These are phyloP conservation scores for Globisporangium polare DNA, from an alignment of 352 stramenopile genomes.

Conservation along the genomic window DNA sequence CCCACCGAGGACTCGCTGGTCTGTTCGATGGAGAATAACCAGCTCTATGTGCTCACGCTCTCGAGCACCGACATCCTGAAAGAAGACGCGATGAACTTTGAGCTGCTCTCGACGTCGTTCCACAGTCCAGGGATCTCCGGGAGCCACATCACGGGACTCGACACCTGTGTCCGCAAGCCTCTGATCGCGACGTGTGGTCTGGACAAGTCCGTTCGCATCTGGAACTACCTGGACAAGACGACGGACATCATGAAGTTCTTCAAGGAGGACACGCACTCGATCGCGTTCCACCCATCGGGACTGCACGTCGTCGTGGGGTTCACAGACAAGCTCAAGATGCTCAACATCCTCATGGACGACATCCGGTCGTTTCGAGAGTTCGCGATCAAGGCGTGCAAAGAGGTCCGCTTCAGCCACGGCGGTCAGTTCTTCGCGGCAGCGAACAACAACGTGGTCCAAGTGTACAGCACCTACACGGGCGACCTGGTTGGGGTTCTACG, in stretches of 20 bases:
- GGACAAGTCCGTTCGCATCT: constrained; percentile 90
- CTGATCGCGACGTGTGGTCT: constrained; percentile 88
- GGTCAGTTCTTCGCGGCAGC: constrained; percentile 89
- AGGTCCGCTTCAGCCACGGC: constrained; percentile 90
- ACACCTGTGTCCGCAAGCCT: constrained; percentile 91
- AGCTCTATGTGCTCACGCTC: constrained; percentile 89
- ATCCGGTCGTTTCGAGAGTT: constrained; percentile 90
- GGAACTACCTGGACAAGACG: constrained; percentile 93
- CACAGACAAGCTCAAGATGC: constrained; percentile 91
- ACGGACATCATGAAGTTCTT: constrained; percentile 92
- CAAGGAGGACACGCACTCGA: constrained; percentile 83
- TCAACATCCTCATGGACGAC: constrained; percentile 95
- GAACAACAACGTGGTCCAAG: constrained; percentile 87
- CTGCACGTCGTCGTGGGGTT: constrained; percentile 90
- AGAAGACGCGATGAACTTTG: constrained; percentile 93
- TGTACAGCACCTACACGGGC: constrained; percentile 79
- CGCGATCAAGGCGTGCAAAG: constrained; percentile 88
- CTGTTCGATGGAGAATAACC: constrained; percentile 85
- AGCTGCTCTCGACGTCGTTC: constrained; percentile 86
- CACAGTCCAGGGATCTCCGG: constrained; percentile 67
- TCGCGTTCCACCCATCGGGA: constrained; percentile 91
- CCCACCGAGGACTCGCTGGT: constrained; percentile 88
- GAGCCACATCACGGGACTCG: constrained; percentile 88
- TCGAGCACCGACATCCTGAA: constrained; percentile 92
- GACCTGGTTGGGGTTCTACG: constrained; percentile 67